These are phyloP conservation scores for Phytophthora citricola DNA, from an alignment of 352 stramenopile genomes.

Conservation along the genomic window DNA sequence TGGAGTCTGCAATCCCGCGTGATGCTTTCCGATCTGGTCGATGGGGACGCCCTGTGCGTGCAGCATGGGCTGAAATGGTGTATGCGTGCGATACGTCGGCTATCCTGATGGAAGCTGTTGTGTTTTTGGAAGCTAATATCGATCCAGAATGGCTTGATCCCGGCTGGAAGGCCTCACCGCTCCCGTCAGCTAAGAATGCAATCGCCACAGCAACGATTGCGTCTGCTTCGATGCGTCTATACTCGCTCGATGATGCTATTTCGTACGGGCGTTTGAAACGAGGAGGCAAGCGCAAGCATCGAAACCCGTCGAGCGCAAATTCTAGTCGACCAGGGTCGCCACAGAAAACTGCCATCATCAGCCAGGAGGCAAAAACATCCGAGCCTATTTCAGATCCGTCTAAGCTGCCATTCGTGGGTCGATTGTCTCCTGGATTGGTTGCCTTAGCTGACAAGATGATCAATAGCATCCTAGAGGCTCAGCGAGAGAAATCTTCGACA, in stretches of 20 bases:
- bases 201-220: conserved; percentile 71
- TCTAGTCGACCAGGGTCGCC: conserved; percentile 39
- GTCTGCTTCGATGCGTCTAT: conserved; percentile 75
- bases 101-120: conserved; percentile 65
- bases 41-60: conserved; percentile 69
- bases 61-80: conserved; percentile 81
- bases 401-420: conserved; percentile 60
- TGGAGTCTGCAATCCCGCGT: conserved; percentile 79
- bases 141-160: conserved; percentile 83
- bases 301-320: conserved; percentile 32
- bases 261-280: conserved; percentile 75
- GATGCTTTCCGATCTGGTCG: conserved; percentile 81
- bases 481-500: conserved; percentile 61
- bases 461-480: conserved; percentile 54
- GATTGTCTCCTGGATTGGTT: conserved; percentile 46
- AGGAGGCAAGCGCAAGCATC: conserved; percentile 54
- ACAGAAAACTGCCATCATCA: conserved; percentile 44
- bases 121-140: conserved; percentile 79
- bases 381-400: conserved; percentile 39
- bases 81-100: conserved; percentile 58
- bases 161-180: conserved; percentile 71
- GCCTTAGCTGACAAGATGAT: conserved; percentile 56
- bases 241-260: conserved; percentile 81
- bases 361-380: conserved; percentile 23
- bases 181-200: conserved; percentile 68